Evolutionary conservation across 805 yeast species (phyloP).

Genomic region (Tetrapisispora fleetii): DNA sequence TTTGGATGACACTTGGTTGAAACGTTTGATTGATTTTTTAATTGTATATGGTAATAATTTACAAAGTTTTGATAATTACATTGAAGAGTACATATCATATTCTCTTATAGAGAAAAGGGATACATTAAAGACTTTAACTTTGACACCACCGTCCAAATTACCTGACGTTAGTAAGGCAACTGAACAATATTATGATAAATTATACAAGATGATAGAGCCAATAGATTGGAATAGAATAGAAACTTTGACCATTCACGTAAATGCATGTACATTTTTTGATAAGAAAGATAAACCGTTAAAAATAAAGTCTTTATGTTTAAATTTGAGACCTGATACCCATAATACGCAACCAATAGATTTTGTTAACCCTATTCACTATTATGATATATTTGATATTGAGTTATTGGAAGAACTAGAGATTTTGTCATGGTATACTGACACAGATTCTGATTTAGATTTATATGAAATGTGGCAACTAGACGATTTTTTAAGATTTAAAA

Average conservation of each 20-base stretch:
- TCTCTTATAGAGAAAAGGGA: conserved; percentile 8
- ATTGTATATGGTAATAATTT: conserved; percentile 12
- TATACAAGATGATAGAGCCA: conserved; percentile 6
- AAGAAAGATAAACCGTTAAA: conserved; percentile 13
- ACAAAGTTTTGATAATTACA: conserved; percentile 17
- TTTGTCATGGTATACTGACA: conserved; percentile 31
- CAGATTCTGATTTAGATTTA: conserved; percentile 9
- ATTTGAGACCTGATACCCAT: conserved; percentile 23
- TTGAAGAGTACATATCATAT: conserved; percentile 12
- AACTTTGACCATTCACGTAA: conserved; percentile 19
- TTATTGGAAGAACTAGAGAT: conserved; percentile 26
- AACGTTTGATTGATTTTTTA: conserved; percentile 11
- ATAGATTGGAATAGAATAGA: conserved; percentile 16
- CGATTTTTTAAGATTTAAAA: conserved; percentile 24
- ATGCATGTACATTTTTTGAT: conserved; percentile 18
- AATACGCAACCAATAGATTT: conserved; percentile 5
- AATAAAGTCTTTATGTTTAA: conserved; percentile 17
- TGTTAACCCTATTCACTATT: conserved; percentile 8
- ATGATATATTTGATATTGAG: conserved; percentile 26
- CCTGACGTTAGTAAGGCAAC: conserved; percentile 14
- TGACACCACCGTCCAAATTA: conserved; percentile 19
- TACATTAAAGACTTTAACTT: conserved; percentile 14
- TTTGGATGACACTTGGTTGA: conserved; percentile 11
- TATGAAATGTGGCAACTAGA: conserved; percentile 20
- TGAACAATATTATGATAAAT: conserved; percentile 8